Conservation (phyloP, 1,139 yeast species). For the Komagataea norvegica region DNA sequence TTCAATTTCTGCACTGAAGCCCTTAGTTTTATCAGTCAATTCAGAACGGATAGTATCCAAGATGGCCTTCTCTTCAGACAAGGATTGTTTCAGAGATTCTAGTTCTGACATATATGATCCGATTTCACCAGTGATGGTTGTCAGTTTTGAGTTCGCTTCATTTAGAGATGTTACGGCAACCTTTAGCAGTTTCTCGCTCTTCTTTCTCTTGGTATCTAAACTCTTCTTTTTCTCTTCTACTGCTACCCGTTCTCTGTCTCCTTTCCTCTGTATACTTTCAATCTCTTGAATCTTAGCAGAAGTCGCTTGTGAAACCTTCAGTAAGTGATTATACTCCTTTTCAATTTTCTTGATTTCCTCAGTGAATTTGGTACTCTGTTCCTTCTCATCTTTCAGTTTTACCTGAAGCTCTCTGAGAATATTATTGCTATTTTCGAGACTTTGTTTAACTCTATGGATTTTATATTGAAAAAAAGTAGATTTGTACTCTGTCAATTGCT, state of each 20-base stretch:
- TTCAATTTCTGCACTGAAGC: slow-evolving; percentile 59
- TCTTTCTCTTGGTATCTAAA: slow-evolving; percentile 53
- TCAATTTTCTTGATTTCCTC: slow-evolving; percentile 39
- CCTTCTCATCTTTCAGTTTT: slow-evolving; percentile 44
- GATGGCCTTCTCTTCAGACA: slow-evolving; percentile 49
- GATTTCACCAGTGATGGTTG: slow-evolving; percentile 42
- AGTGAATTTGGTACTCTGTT: slow-evolving; percentile 41
- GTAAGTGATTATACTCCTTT: slow-evolving; percentile 34
- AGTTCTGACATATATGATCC: slow-evolving; percentile 34
- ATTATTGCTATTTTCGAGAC: slow-evolving; percentile 37
- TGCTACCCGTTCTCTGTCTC: slow-evolving; percentile 51
- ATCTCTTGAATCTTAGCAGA: slow-evolving; percentile 34
- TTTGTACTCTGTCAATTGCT: slow-evolving; percentile 48
- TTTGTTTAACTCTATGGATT: slow-evolving; percentile 38
- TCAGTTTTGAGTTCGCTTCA: slow-evolving; percentile 44
- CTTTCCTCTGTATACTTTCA: slow-evolving; percentile 37
- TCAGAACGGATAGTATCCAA: slow-evolving; percentile 61
- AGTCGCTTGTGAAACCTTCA: slow-evolving; percentile 31
- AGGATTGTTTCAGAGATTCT: slow-evolving; percentile 39
- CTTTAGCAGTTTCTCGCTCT: slow-evolving; percentile 47
- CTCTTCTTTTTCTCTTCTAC: slow-evolving; percentile 73
- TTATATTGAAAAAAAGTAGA: slow-evolving; percentile 56
- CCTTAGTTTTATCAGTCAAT: slow-evolving; percentile 69
- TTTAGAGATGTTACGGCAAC: slow-evolving; percentile 35
- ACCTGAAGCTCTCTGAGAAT: slow-evolving; percentile 37